Evolutionary conservation across 371 early-diverging fungal genomes (phyloP).

Genomic region (Mucor irregularis): DNA sequence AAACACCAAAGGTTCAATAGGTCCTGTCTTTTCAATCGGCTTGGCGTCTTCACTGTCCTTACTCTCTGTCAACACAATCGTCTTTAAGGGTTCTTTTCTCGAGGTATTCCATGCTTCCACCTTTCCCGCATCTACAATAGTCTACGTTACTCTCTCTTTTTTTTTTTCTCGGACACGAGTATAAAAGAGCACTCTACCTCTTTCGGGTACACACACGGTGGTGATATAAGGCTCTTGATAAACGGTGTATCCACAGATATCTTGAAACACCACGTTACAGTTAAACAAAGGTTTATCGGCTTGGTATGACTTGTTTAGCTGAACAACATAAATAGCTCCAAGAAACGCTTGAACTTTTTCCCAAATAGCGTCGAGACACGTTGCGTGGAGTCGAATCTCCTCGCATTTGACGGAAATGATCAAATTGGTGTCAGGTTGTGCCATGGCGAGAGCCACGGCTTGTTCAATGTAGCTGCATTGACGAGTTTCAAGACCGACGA

Average conservation of each 20-base stretch:
- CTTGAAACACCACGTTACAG: conserved; percentile 36
- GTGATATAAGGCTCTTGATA: conserved; percentile 18
- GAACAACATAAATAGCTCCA: conserved; percentile 34
- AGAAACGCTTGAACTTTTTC: conserved; percentile 33
- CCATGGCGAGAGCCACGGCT: conserved; percentile 5
- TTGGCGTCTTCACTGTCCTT: not conserved
- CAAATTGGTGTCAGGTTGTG: conserved; percentile 1
- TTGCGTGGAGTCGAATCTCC: conserved; percentile 9
- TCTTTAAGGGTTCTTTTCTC: conserved; percentile 1
- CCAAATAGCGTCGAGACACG: conserved; percentile 29
- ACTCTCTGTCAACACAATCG: not conserved
- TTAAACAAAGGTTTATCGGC: conserved; percentile 33
- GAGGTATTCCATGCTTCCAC: conserved; percentile 11
- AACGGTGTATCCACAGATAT: conserved; percentile 32
- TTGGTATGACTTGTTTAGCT: conserved; percentile 25
- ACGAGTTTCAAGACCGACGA: conserved; percentile 1
- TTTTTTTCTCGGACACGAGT: too few relatives aligned
- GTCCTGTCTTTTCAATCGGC: conserved; percentile 5
- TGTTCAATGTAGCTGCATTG: conserved; percentile 9
- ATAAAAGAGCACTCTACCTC: too few relatives aligned
- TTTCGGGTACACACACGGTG: conserved; percentile 13
- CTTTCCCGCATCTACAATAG: conserved; percentile 1
- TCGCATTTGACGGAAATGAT: conserved; percentile 17
- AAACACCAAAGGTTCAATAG: conserved; percentile 26
- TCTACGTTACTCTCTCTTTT: not conserved